Evolutionary conservation across 164 flowering plant genomes (phyloP).

Genomic region (Protea cynaroides): DNA sequence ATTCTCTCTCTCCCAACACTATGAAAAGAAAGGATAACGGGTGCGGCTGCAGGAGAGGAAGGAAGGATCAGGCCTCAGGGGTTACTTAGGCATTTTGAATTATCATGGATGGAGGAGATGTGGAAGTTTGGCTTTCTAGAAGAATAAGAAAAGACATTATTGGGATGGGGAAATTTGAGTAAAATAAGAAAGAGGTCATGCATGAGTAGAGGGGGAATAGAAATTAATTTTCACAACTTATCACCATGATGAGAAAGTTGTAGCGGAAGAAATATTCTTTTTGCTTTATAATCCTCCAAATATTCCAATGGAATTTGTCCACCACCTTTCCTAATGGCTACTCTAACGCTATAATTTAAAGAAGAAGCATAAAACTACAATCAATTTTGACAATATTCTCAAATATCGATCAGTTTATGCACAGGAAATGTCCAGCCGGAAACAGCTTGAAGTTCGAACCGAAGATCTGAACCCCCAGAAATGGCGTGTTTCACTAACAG

Average conservation of each 20-base stretch:
- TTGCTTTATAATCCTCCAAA: constrained; percentile 33
- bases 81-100: too few species aligned
- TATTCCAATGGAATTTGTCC: constrained; percentile 44
- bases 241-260: constrained; percentile 9
- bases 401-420: neutral
- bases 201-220: too few species aligned
- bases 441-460: constrained; percentile 44
- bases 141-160: too few species aligned
- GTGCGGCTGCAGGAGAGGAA: too few species aligned
- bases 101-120: too few species aligned
- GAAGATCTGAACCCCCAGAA: constrained; percentile 57
- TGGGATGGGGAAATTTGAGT: too few species aligned
- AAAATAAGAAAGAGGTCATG: too few species aligned
- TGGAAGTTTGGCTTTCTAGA: too few species aligned
- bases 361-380: constrained; percentile 12
- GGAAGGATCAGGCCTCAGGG: too few species aligned
- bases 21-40: too few species aligned
- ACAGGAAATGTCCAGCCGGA: constrained; percentile 30
- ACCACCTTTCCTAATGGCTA: constrained; percentile 18
- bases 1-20: too few species aligned
- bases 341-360: constrained; percentile 18
- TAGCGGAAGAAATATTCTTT: constrained; percentile 28
- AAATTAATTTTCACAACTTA: too few species aligned
- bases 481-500: constrained; percentile 63
- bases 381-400: constrained; percentile 6